A percentile compares a stretch with the other conserved stretches of the same genome.
Conservation (phyloP, 2,329 filamentous ascomycete genomes). For the Chaetomiaceae sp. region DNA sequence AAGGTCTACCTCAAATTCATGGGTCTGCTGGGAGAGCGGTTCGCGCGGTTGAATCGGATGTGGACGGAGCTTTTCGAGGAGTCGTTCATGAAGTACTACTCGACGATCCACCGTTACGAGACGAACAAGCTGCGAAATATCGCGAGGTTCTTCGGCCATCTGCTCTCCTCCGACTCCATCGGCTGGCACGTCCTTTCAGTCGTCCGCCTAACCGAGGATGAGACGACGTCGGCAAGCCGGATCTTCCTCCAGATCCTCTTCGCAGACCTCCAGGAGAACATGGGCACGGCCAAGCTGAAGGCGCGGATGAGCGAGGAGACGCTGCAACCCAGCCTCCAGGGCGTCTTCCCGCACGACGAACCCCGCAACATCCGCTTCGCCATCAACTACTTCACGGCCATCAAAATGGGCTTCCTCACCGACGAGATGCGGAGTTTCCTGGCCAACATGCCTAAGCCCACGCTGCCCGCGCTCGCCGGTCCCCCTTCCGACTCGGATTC, state of each 20-base stretch:
- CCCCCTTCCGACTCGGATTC: slow-evolving; percentile 60
- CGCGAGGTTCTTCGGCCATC: slow-evolving; percentile 88
- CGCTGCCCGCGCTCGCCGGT: slow-evolving; percentile 67
- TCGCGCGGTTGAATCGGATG: slow-evolving; percentile 90
- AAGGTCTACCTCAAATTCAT: slow-evolving; percentile 98
- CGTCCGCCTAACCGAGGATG: slow-evolving; percentile 90
- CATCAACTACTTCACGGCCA: slow-evolving; percentile 99
- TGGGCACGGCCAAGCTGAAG: slow-evolving; percentile 77
- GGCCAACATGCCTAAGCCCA: slow-evolving; percentile 83
- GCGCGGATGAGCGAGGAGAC: slow-evolving; percentile 72
- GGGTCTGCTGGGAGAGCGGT: slow-evolving; percentile 86
- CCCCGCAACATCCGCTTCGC: slow-evolving; percentile 89
- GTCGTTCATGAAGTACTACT: slow-evolving; percentile 88
- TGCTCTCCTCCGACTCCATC: slow-evolving; percentile 81
- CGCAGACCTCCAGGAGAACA: slow-evolving; percentile 81
- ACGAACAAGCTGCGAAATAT: slow-evolving; percentile 94
- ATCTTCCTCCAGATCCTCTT: slow-evolving; percentile 99
- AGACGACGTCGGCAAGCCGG: slow-evolving; percentile 91
- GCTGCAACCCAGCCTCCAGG: slow-evolving; percentile 71
- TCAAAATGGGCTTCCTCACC: slow-evolving; percentile 90
- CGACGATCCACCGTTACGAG: slow-evolving; percentile 95
- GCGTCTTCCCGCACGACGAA: slow-evolving; percentile 86
- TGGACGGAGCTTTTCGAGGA: slow-evolving; percentile 93
- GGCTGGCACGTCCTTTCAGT: slow-evolving; percentile 85
- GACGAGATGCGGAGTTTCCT: slow-evolving; percentile 92